Evolutionary conservation across 768 basidiomycete species (phyloP).

Genomic region (Thelephora aurantiotincta): DNA sequence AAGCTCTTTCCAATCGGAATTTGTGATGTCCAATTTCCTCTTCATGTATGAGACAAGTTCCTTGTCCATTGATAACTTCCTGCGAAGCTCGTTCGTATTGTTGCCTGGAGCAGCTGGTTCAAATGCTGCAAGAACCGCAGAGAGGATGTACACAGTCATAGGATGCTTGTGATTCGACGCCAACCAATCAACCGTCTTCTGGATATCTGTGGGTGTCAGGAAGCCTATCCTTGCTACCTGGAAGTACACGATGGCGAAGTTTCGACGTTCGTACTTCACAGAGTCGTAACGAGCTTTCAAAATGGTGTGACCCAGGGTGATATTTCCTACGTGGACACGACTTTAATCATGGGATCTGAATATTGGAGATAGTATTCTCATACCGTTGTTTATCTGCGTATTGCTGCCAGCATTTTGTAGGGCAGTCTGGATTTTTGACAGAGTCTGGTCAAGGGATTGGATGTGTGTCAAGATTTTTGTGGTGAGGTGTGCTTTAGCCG

Average conservation of each 20-base stretch:
- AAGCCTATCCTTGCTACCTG: conserved; percentile 49
- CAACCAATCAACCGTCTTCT: conserved; percentile 59
- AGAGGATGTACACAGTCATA: conserved; percentile 56
- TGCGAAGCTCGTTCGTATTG: conserved; percentile 29
- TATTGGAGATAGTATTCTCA: not conserved
- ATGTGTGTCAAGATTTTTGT: conserved; percentile 48
- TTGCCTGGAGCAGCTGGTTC: conserved; percentile 48
- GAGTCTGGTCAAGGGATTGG: conserved; percentile 38
- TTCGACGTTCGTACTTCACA: conserved; percentile 58
- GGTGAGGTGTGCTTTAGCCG: conserved; percentile 28
- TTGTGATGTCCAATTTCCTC: conserved; percentile 31
- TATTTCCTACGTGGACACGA: not conserved
- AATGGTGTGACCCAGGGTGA: conserved; percentile 47
- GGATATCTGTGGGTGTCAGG: conserved; percentile 45
- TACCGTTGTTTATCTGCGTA: conserved; percentile 44
- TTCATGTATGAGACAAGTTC: conserved; percentile 43
- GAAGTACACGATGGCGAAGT: conserved; percentile 48
- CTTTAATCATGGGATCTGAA: not conserved
- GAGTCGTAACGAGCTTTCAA: conserved; percentile 58
- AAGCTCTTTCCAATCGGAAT: conserved; percentile 49
- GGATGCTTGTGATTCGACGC: conserved; percentile 48
- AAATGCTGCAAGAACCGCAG: conserved; percentile 48
- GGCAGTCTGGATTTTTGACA: conserved; percentile 39
- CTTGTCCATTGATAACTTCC: conserved; percentile 30
- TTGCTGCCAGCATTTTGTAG: conserved; percentile 49